Conservation (phyloP, 1,139 yeast species). For the Yamadazyma conglobata region DNA sequence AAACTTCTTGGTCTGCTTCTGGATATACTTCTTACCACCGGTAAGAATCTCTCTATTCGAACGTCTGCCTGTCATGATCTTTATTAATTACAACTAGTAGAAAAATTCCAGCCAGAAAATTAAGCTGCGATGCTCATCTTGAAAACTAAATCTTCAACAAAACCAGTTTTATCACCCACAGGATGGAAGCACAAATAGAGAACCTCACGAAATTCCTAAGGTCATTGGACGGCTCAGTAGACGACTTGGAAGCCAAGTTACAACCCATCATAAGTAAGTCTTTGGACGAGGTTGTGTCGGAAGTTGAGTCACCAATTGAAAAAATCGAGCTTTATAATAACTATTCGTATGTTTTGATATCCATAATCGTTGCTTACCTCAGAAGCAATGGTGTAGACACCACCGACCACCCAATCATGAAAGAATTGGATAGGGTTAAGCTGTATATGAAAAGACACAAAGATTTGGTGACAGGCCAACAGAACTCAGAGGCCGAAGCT, state of each 20-base stretch:
- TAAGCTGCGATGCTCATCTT: conserved; percentile 18
- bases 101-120: conserved; percentile 2
- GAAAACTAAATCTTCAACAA: conserved; percentile 1
- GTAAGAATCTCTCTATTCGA: conserved; percentile 83
- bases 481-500: conserved; percentile 19
- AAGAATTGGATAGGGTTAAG: conserved; percentile 69
- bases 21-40: conserved; percentile 80
- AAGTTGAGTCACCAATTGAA: conserved; percentile 32
- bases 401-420: conserved; percentile 58
- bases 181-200: conserved; percentile 43
- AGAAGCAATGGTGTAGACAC: conserved; percentile 61
- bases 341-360: conserved; percentile 44
- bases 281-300: conserved; percentile 31
- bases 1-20: conserved; percentile 57
- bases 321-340: conserved; percentile 34
- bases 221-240: conserved; percentile 29
- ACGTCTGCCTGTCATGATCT: conserved; percentile 18
- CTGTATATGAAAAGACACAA: conserved; percentile 63
- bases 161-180: too few species aligned
- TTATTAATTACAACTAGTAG: neutral
- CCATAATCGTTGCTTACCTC: conserved; percentile 52
- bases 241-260: conserved; percentile 25
- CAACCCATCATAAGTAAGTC: conserved; percentile 34
- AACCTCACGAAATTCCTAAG: conserved; percentile 24
- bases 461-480: conserved; percentile 27